Conservation (phyloP, 148 eudicot genomes). For the Cornus controversa region DNA sequence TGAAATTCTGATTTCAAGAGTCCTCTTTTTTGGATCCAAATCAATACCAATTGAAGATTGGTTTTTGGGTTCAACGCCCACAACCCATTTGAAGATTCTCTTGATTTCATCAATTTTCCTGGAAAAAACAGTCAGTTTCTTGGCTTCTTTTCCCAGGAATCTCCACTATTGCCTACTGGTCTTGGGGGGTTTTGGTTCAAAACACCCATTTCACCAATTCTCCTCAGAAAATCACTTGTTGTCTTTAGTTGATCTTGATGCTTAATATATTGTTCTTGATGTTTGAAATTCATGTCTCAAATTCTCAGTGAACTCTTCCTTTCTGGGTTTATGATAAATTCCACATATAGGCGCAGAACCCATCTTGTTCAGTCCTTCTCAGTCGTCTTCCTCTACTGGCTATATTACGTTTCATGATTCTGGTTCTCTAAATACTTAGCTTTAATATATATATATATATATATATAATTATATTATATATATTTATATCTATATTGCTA, state of each 20-base stretch:
- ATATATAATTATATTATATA: conserved; percentile 10
- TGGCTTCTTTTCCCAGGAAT: background rate
- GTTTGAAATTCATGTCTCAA: conserved; percentile 90
- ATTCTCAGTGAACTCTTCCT: conserved; percentile 77
- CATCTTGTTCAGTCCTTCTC: conserved; percentile 95
- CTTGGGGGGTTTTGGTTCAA: background rate
- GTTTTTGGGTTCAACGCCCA: background rate
- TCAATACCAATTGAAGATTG: background rate
- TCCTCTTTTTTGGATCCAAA: background rate
- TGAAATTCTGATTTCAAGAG: background rate
- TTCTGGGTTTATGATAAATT: conserved; percentile 88
- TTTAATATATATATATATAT: conserved; percentile 2
- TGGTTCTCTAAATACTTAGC: background rate
- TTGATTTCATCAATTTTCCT: conserved; percentile 1
- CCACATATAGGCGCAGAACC: conserved; percentile 81
- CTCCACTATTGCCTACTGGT: background rate
- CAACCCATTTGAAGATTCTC: background rate
- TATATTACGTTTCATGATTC: conserved; percentile 73
- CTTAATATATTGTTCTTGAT: conserved; percentile 50
- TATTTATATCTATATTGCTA: conserved; percentile 16
- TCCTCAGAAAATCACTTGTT: background rate
- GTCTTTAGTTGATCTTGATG: conserved; percentile 39
- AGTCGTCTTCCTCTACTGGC: conserved; percentile 93
- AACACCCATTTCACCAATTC: background rate
- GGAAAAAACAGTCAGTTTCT: background rate